Conservation (phyloP, 2,329 filamentous ascomycete species). For the Clarireedia homoeocarpa region DNA sequence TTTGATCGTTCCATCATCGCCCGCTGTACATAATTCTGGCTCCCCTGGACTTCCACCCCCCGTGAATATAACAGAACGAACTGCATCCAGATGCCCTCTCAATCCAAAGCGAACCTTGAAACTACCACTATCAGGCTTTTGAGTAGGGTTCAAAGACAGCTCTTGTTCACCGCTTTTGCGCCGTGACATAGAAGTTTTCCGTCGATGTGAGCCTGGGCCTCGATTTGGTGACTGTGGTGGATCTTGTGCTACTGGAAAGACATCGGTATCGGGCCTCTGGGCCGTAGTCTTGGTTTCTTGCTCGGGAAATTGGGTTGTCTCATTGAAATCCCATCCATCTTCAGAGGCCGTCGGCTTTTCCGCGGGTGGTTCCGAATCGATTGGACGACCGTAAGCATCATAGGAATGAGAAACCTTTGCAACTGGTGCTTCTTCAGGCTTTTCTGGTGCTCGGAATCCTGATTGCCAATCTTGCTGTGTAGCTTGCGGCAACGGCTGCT, state of each 20-base stretch:
- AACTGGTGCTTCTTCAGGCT: constrained; percentile 43
- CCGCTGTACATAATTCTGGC: constrained; percentile 92
- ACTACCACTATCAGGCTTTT: constrained; percentile 62
- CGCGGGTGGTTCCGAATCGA: constrained; percentile 32
- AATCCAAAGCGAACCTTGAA: constrained; percentile 94
- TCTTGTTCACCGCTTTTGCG: constrained; percentile 64
- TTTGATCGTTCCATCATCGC: constrained; percentile 93
- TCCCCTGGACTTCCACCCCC: constrained; percentile 92
- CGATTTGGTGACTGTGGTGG: constrained; percentile 73
- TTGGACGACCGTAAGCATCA: constrained; percentile 48
- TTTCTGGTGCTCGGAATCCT: constrained; percentile 23
- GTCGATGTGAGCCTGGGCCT: constrained; percentile 59
- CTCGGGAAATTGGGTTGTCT: constrained; percentile 56
- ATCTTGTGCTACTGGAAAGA: constrained; percentile 75
- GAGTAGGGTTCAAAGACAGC: constrained; percentile 42
- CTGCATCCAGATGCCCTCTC: constrained; percentile 85
- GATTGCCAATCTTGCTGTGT: constrained; percentile 31
- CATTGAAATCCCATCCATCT: constrained; percentile 92
- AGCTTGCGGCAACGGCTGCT: constrained; percentile 35
- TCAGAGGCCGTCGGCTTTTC: constrained; percentile 46
- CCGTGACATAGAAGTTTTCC: constrained; percentile 72
- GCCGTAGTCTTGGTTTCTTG: constrained; percentile 41
- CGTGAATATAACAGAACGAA: constrained; percentile 92
- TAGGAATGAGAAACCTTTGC: constrained; percentile 51
- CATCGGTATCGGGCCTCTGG: constrained; percentile 76